Base-by-base conservation (phyloP, 2,329 filamentous ascomycete species). In the Ampelomyces quisqualis region DNA sequence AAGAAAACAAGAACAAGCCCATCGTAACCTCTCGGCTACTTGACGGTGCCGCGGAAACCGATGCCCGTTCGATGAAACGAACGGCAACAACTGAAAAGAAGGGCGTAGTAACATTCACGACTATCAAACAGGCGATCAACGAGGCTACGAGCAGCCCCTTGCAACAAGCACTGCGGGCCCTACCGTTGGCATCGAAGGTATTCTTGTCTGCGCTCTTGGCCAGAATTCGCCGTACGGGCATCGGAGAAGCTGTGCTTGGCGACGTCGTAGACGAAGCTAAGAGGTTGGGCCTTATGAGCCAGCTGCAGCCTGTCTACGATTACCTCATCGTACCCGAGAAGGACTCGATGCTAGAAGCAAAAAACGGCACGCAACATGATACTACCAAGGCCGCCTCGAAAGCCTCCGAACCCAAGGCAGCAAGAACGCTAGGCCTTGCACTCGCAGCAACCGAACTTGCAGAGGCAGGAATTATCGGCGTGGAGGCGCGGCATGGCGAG, bases 141-240 rank as follows among this genome's bases (percentile, higher is more conserved):
- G 93, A 98, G 72, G 90, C 91, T 4, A 97, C 91, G 1, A 90
- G 87, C 3, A 95, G 88, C 41, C 93, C 93, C 2, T 75, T 96
- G 43, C 91, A 96, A 64, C 88, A 93, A 64, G 90, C 90, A 61
- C 78, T 98, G 23, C 86, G 89, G 34, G 80, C 83, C 13, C 78
- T 97, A 15, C 88, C 93, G 0, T 77, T 96, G 28, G 79, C 84
- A 18, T 84, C 85, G 9, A 96, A 96, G 62, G 75, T 97, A 23
- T 83, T 97, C 54, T 81, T 98, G 37, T 84, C 88, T 2, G 89
- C 90, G 5, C 74, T 98, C 11, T 70, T 96, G 24, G 79, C 88
- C 19, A 80, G 89, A 18, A 84, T 88, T 23, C 82, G 90, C 45
- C 78, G 91, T 38, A 93, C 87, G 1, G 93, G 93, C 3, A 77